Conservation (phyloP, 2,329 filamentous ascomycete genomes). For the Penicillium sp. region DNA sequence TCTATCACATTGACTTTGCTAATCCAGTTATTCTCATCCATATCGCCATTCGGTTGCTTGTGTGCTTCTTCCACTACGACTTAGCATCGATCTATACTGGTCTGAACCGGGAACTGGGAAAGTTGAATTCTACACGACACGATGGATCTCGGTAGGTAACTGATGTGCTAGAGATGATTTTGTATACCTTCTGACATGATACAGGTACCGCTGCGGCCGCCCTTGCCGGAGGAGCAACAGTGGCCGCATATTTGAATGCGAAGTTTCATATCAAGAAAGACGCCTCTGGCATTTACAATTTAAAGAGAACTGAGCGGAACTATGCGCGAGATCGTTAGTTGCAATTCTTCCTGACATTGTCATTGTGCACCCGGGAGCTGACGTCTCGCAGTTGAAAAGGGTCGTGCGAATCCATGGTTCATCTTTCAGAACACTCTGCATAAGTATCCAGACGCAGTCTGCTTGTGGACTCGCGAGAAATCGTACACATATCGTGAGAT, state of each 20-base stretch:
- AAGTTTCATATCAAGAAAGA: slow-evolving; percentile 64
- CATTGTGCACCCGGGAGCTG: neutral
- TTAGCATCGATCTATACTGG: neutral
- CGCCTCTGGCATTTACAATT: slow-evolving; percentile 43
- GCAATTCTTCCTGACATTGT: neutral
- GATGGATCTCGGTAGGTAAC: slow-evolving; percentile 13
- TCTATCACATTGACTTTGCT: too few species aligned
- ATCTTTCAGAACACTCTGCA: slow-evolving; percentile 55
- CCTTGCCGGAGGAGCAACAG: slow-evolving; percentile 24
- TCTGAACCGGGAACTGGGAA: neutral
- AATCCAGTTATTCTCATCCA: too few species aligned
- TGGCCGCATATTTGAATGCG: slow-evolving; percentile 48
- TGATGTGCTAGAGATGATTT: too few species aligned
- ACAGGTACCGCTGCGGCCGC: slow-evolving; percentile 24
- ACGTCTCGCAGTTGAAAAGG: slow-evolving; percentile 42
- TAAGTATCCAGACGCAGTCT: slow-evolving; percentile 49
- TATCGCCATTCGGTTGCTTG: too few species aligned
- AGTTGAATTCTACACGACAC: neutral
- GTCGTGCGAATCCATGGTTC: slow-evolving; percentile 59
- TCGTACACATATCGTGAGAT: slow-evolving; percentile 56
- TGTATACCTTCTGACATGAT: too few species aligned
- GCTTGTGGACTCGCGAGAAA: slow-evolving; percentile 62
- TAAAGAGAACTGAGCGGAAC: slow-evolving; percentile 42
- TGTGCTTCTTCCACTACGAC: neutral
- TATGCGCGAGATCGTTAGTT: slow-evolving; percentile 46